A percentile compares a stretch with the other conserved stretches of the same genome.
These are phyloP conservation scores for Pythium monospermum DNA, from an alignment of 352 stramenopile species.

Conservation along the genomic window DNA sequence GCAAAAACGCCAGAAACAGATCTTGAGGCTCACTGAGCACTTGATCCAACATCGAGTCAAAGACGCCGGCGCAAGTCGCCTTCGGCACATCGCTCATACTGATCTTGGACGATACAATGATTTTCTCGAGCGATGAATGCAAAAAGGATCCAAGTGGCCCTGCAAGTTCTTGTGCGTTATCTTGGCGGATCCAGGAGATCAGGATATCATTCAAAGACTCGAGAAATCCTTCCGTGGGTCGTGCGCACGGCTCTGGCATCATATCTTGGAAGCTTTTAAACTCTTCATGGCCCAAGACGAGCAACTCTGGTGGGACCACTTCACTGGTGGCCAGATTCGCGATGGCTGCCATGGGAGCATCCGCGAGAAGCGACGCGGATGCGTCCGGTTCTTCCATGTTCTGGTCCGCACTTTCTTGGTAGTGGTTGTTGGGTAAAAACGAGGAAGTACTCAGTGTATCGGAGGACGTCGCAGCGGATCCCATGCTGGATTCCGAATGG, in stretches of 20 bases:
- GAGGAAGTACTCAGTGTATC: slow-evolving; percentile 72
- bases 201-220: slow-evolving; percentile 81
- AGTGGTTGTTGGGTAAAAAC: slow-evolving; percentile 68
- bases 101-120: slow-evolving; percentile 77
- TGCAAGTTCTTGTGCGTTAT: slow-evolving; percentile 66
- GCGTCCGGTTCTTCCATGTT: slow-evolving; percentile 4
- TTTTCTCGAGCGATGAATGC: slow-evolving; percentile 56
- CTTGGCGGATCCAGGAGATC: slow-evolving; percentile 77
- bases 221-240: slow-evolving; percentile 65
- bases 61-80: slow-evolving; percentile 52
- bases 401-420: slow-evolving; percentile 12
- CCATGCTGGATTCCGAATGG: slow-evolving; percentile 57
- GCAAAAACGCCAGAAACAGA: slow-evolving; percentile 74
- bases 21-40: slow-evolving; percentile 63
- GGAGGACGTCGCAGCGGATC: slow-evolving; percentile 42
- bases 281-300: slow-evolving; percentile 58
- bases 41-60: slow-evolving; percentile 81
- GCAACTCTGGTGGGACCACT: slow-evolving; percentile 48
- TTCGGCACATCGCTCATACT: slow-evolving; percentile 55
- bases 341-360: slow-evolving; percentile 16
- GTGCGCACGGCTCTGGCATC: slow-evolving; percentile 54
- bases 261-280: slow-evolving; percentile 77
- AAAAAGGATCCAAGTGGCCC: slow-evolving; percentile 55
- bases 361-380: slow-evolving; percentile 15
- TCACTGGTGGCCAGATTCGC: slow-evolving; percentile 22